Evolutionary conservation across 495 filamentous ascomycete genomes (phyloP), one percentile per base, ranked within the genome.

Genomic region (Apiosordaria backusii): DNA sequence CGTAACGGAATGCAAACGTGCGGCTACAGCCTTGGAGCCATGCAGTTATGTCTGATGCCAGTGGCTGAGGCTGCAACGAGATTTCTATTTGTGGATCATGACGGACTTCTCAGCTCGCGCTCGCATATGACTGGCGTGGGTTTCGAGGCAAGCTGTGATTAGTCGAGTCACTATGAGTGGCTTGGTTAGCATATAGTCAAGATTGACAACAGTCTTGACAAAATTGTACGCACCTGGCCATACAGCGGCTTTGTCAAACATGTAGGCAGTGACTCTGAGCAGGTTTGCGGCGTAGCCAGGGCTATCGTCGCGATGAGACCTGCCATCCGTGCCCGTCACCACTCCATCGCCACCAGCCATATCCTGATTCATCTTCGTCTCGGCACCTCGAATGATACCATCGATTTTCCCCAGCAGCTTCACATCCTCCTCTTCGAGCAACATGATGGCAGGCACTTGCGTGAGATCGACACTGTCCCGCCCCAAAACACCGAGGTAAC

Each of bases 401-500:
- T 90, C 85, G 62, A 97, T 90, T 77, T 96, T 97, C 22, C 85
- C 80, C 13, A 99, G 79, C 13, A 99, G 82, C 76, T 95, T 95
- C 74, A 89, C 85, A 69, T 99, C 95, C 69, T 97, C 95, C 10
- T 93, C 91, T 73, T 97, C 92, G 16, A 99, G 85, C 27, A 97
- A 85, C 88, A 97, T 90, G 64, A 96, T 88, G 7, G 87, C 91
- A 0, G 92, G 90, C 3, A 94, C 89, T 60, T 91, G 87, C 2
- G 81, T 82, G 55, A 90, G 81, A 72, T 97, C 91, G 58, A 92
- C 84, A 3, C 90, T 84, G 58, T 96, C 92, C 55, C 87, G 88
- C 25, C 95, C 93, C 19, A 99, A 84, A 7, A 97, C 85, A 2
- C 95, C 95, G 7, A 97, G 78, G 71, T 92, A 96, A 2, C 88